A percentile compares a stretch with the other conserved stretches of the same genome.
Conservation (phyloP, 495 filamentous ascomycete genomes). For the Lasiosphaeris hirsuta region DNA sequence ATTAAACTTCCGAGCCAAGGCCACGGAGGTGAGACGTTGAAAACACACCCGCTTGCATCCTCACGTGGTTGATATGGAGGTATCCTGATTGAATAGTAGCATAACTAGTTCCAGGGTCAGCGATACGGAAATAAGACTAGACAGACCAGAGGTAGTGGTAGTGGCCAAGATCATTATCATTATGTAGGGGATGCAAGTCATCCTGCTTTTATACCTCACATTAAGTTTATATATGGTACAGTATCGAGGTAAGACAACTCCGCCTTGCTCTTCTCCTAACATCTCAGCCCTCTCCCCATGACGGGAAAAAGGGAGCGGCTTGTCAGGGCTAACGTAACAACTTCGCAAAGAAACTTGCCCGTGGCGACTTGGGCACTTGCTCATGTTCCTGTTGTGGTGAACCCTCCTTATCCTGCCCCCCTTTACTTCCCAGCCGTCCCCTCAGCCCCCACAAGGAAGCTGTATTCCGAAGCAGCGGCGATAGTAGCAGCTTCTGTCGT, state of each 20-base stretch:
- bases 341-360: background rate
- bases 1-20: too few relatives aligned
- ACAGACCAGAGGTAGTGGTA: too few relatives aligned
- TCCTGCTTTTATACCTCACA: background rate
- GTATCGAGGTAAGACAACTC: background rate
- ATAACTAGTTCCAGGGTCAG: too few relatives aligned
- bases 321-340: background rate
- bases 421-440: conserved; percentile 23
- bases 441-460: conserved; percentile 39
- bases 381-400: background rate
- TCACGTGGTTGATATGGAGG: too few relatives aligned
- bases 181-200: background rate
- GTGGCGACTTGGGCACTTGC: background rate
- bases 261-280: background rate
- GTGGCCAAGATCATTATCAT: conserved; percentile 12
- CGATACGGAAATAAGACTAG: too few relatives aligned
- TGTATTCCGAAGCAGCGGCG: conserved; percentile 35
- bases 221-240: background rate
- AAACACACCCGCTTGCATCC: too few relatives aligned
- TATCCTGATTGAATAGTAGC: too few relatives aligned
- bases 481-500: conserved; percentile 13
- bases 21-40: too few relatives aligned
- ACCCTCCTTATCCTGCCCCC: conserved; percentile 8
- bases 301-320: background rate
- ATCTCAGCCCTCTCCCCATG: too few relatives aligned